phyloP scores from a whole-genome alignment of 257 asterid genomes.

The Schizonepeta tenuifolia region DNA sequence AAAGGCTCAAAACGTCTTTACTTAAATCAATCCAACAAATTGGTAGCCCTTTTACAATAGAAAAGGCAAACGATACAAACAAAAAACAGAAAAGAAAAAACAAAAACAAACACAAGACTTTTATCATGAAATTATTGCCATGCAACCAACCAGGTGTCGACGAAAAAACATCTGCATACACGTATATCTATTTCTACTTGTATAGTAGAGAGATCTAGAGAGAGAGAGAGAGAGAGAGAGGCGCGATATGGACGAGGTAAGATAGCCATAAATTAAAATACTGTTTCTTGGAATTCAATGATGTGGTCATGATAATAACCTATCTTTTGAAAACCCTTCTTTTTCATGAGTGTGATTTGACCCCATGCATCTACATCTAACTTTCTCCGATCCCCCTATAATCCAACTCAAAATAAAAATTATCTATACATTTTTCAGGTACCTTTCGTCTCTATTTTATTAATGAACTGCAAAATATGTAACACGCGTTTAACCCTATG shows the following conservation, averaged over 20 bases:
- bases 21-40: neutral
- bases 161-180: neutral
- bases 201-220: neutral
- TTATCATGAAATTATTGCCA: constrained; percentile 19
- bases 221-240: neutral
- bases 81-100: no score
- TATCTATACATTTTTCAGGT: no score
- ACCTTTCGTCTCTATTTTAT: no score
- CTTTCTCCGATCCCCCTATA: constrained; percentile 26
- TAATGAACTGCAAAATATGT: no score
- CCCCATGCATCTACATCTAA: constrained; percentile 32
- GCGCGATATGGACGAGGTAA: neutral
- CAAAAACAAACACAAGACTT: neutral
- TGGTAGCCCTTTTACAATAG: neutral
- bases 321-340: constrained; percentile 15
- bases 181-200: constrained; percentile 10
- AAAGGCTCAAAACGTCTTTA: no score
- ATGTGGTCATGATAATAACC: constrained; percentile 38
- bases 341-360: constrained; percentile 29
- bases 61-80: no score
- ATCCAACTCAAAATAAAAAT: no score
- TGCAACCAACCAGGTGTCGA: constrained; percentile 20
- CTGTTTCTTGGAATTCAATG: constrained; percentile 27
- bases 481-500: no score
- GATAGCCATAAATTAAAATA: neutral